Evolutionary conservation across 2,329 filamentous ascomycete species (phyloP), one percentile per base, ranked within the genome.

Genomic region (Nectriaceae sp.): DNA sequence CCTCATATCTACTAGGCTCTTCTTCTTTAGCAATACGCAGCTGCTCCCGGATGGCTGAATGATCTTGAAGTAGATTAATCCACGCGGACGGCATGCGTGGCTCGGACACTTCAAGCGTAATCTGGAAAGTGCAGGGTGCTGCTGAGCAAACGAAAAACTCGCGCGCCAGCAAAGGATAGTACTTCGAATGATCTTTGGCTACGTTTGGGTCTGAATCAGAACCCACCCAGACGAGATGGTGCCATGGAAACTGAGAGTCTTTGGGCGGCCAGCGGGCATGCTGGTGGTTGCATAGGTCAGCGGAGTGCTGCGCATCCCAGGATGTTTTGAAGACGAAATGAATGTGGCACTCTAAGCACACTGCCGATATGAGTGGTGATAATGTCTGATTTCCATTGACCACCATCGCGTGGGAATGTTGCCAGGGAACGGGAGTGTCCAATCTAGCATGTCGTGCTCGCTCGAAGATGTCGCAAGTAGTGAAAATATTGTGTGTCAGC

Each of bases 1-100:
- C 70, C 4, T 68, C 63, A 53, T 78, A 83, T 6, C 81, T 70
- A 0, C 66, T 67, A 0, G 78, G 76, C 24, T 83, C 78, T 6
- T 72, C 57, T 22, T 66, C 63, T 22, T 70, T 68, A 2, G 76
- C 73, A 1, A 60, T 43, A 2, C 63, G 58, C 3, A 80, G 59
- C 24, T 74, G 72, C 21, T 65, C 53, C 15, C 57, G 58, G 36
- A 80, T 75, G 31, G 77, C 67, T 2, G 70, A 60, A 16, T 72
- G 65, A 52, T 83, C 78, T 4, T 64, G 63, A 13, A 84, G 63
- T 15, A 74, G 63, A 11, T 67, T 53, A 2, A 79, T 65, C 69
- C 74, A 76, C 46, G 65, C 63, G 3, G 59, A 56, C 11, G 64
- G 59, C 54, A 84, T 69, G 2, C 77, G 76, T 11, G 78, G 78